Evolutionary conservation across 345 rosid genomes (phyloP).

Genomic region (Clarkia xantiana): DNA sequence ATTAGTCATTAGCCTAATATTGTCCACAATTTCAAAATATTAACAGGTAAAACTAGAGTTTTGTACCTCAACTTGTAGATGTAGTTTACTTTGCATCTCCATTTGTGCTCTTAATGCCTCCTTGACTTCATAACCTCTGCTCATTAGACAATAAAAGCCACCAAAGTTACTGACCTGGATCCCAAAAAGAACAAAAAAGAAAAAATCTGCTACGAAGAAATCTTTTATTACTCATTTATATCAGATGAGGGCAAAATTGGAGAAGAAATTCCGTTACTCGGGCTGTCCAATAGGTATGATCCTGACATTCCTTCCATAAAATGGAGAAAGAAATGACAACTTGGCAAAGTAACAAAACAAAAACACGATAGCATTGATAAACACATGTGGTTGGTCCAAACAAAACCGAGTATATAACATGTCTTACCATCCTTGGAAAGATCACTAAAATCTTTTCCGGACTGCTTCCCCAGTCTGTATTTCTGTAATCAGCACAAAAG

Average conservation of each 20-base stretch:
- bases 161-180: not conserved
- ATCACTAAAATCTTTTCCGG: conserved; percentile 57
- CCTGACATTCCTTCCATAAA: conserved; percentile 22
- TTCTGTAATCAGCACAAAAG: conserved; percentile 33
- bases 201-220: not conserved
- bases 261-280: conserved; percentile 24
- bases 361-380: not conserved
- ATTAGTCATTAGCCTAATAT: no score
- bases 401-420: not conserved
- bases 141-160: not conserved
- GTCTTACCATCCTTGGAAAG: conserved; percentile 37
- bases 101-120: conserved; percentile 65
- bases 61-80: conserved; percentile 58
- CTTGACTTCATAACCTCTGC: conserved; percentile 52
- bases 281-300: conserved; percentile 37
- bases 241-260: conserved; percentile 31
- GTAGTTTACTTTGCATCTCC: conserved; percentile 76
- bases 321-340: conserved; percentile 3
- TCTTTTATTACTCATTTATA: conserved; percentile 44
- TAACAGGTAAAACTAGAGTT: not conserved
- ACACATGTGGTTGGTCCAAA: not conserved
- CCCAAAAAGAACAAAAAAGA: not conserved
- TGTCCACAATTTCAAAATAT: not conserved
- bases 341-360: not conserved
- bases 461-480: conserved; percentile 77